Base-by-base conservation (phyloP, 805 yeast species). In the Candida sanyiensis region DNA sequence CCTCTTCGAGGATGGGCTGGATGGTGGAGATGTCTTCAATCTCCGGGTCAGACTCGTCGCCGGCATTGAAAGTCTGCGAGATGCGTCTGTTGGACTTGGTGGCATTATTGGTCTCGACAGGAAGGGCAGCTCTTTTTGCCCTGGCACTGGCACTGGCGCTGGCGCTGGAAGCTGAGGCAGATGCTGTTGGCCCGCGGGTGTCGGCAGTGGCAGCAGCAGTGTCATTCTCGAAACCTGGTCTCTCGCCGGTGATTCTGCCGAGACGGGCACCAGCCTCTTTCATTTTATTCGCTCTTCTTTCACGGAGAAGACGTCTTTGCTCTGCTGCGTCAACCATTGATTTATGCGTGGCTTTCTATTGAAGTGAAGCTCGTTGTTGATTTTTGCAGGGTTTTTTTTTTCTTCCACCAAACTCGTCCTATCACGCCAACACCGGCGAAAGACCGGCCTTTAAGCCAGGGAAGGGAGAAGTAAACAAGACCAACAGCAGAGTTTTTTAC, bases 221-320 rank as follows among this genome's bases (percentile, higher is more conserved):
- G n/a, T 28, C 33, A n/a, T 35, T 16, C 30, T 34, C 25, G 37
- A 35, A 26, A n/a, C 44, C 28, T 28, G 35, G 24, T 39, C 43
- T 21, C 3, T 54, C 59, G 9, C 59, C 59, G 0, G 53, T 51
- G 41, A 55, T 55, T 28, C 35, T 51, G 12, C 45, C 42, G 15
- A 55, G 34, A 31, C 59, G 47, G 20, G 48, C 40, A 19, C 37
- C 26, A 8, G 45, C 33, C 12, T 52, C 38, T 25, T 47, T 48
- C 37, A 55, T 46, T 33, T 54, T 55, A 7, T 51, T 52, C 3
- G 57, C 54, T 18, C 59, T 38, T 32, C 58, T 51, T 38, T 55
- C 58, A 19, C 59, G 46, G 2, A 54, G 37, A 3, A 41, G 29
- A 33, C 48, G 39, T 27, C 59, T 45, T 35, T 55, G 54, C 35